Evolutionary conservation across 495 filamentous ascomycete species (phyloP), one percentile per base, ranked within the genome.

Genomic region (Podospora fimiseda): DNA sequence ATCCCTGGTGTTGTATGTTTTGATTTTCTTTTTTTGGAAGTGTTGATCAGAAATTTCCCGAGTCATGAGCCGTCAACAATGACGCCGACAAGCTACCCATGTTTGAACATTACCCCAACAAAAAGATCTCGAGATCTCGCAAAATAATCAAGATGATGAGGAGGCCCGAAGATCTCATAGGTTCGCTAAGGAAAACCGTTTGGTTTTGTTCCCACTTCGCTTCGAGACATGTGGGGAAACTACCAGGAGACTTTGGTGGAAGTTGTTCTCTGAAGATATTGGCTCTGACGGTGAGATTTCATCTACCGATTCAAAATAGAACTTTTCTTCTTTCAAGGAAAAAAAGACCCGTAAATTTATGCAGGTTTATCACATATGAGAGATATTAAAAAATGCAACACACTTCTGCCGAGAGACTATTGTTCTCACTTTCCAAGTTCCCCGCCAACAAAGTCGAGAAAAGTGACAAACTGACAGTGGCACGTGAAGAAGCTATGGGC

Each of bases 401-500:
- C 27, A 33, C 5, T 11, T 33, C 27, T 33, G 33, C 15, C 43
- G 16, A 40, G n/a, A 33, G 47, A n/a, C n/a, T n/a, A n/a, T n/a
- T n/a, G n/a, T n/a, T n/a, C n/a, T n/a, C n/a, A n/a, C n/a, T n/a
- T n/a, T n/a, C n/a, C n/a, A n/a, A n/a, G 14, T 52, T 46, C 43
- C 50, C 50, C 21, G 49, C 50, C 24, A 41, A 39, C 43, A 36
- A 30, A 40, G 40, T 37, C 37, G 22, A 14, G 41, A 33, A n/a
- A 45, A 27, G 8, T 13, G 5, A 38, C 43, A 22, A 41, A 18
- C 39, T 9, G 39, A 33, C 42, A 51, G 42, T 24, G 36, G 49
- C 57, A 60, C 57, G 57, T 60, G 57, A 60, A 60, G 18, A 18
- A 11, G 38, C 20, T 21, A 37, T 23, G 48, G 24, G 39, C 24